phyloP scores from a whole-genome alignment of 768 basidiomycete genomes.

The Mrakia gelida region DNA sequence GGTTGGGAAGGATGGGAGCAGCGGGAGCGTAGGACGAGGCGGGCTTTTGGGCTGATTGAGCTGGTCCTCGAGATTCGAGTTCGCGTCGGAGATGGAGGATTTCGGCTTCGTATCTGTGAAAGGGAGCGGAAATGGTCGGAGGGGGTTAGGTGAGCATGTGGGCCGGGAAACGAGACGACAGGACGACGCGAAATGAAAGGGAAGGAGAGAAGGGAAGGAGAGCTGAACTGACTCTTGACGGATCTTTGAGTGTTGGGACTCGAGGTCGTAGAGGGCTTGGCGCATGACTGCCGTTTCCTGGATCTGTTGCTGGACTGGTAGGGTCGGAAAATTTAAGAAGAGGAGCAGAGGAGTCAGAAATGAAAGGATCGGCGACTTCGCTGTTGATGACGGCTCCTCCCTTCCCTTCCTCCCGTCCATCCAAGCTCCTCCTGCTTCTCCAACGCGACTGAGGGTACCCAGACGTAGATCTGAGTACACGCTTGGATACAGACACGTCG shows the following conservation, averaged over 20 bases:
- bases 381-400: too few relatives aligned
- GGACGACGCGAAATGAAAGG: not conserved
- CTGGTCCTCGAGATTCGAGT: conserved; percentile 49
- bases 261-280: conserved; percentile 85
- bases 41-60: conserved; percentile 1
- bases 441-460: too few relatives aligned
- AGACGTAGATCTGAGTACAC: too few relatives aligned
- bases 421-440: conserved; percentile 29
- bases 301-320: conserved; percentile 58
- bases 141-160: not conserved
- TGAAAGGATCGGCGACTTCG: not conserved
- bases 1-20: not conserved
- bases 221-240: conserved; percentile 54
- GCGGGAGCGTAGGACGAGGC: not conserved
- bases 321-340: not conserved
- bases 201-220: not conserved
- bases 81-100: conserved; percentile 66
- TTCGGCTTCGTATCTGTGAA: conserved; percentile 68
- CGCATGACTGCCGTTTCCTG: conserved; percentile 86
- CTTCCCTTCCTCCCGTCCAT: conserved; percentile 35
- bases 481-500: too few relatives aligned
- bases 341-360: not conserved
- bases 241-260: conserved; percentile 78
- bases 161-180: not conserved
- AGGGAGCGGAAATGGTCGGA: not conserved